Base-by-base conservation (phyloP, 2,329 filamentous ascomycete species). In the Chaetomiaceae sp. region DNA sequence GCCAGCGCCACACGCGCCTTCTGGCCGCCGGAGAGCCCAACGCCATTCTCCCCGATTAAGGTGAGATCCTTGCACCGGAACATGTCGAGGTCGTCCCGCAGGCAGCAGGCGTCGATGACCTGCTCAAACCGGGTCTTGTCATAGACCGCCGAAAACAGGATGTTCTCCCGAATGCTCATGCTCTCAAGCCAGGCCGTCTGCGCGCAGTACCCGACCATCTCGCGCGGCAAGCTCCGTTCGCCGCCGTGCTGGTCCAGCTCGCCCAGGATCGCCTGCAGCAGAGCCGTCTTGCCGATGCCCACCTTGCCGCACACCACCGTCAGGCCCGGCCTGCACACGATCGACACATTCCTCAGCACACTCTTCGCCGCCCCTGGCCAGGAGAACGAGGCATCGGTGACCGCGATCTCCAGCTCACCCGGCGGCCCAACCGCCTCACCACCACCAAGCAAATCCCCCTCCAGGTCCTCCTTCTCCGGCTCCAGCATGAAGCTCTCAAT, bases 401-500 rank as follows among this genome's bases (percentile, higher is more conserved):
- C 70, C 33, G 74, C 63, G 17, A 83, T 68, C 14, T 74, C 67
- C 15, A 67, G 50, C 11, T 56, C 50, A 1, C 57, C 61, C 1
- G 45, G 56, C 8, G 59, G 55, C 19, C 35, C 41, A 12, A 22
- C 29, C 18, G 35, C 38, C 4, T 9, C 22, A 3, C 42, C 38
- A 4, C 42, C n/a, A 15, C 54, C 1, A 10, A 34, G 53, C 1
- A 62, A 37, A 3, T 71, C 65, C 8, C 61, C 57, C 4, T 69
- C 67, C 3, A 64, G 62, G 22, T 76, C 72, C 24, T 79, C 76
- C 56, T 88, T 88, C 58, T 95, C 81, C 0, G 87, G 87, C 63
- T 95, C 89, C 1, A 72, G 69, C 87, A 95, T 94, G 66, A 94
- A 95, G 18, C 78, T 75, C 58, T 95, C 86, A 17, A 95, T 88